Conservation (phyloP, 768 basidiomycete species). For the Sporobolomyces roseus region DNA sequence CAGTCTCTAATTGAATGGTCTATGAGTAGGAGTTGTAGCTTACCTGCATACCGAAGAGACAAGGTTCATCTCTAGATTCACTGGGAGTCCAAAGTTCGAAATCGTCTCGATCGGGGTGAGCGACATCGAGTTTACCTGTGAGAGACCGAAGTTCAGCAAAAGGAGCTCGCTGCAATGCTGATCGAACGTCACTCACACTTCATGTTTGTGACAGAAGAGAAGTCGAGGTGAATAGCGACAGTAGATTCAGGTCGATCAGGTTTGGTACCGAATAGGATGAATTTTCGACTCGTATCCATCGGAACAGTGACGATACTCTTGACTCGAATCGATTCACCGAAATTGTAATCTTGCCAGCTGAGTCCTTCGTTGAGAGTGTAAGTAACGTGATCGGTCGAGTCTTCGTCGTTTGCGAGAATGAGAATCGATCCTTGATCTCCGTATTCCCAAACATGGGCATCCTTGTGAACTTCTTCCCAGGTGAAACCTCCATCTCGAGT, state of each 20-base stretch:
- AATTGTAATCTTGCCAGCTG: slow-evolving; percentile 82
- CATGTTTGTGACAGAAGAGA: slow-evolving; percentile 66
- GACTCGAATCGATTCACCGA: slow-evolving; percentile 71
- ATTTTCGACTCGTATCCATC: slow-evolving; percentile 81
- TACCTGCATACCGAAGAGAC: slow-evolving; percentile 88
- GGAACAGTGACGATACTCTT: slow-evolving; percentile 78
- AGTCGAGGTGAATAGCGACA: slow-evolving; percentile 82
- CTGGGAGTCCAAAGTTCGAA: slow-evolving; percentile 97
- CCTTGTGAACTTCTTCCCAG: slow-evolving; percentile 98
- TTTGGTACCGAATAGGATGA: slow-evolving; percentile 72
- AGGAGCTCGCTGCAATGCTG: no score
- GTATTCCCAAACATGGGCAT: slow-evolving; percentile 95
- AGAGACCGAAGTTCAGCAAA: no score
- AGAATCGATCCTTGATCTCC: slow-evolving; percentile 94
- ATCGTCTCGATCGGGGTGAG: slow-evolving; percentile 74
- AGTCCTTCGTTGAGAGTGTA: slow-evolving; percentile 87
- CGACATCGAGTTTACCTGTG: slow-evolving; percentile 60
- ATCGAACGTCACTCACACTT: no score
- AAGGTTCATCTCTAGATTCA: slow-evolving; percentile 76
- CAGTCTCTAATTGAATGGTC: not conserved
- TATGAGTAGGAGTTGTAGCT: not conserved
- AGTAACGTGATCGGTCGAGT: slow-evolving; percentile 78
- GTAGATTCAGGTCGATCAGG: slow-evolving; percentile 54
- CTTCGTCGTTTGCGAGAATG: slow-evolving; percentile 92
- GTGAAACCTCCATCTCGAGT: slow-evolving; percentile 94